Evolutionary conservation across 305 asterid species (phyloP), one percentile per base, ranked within the genome.

Genomic region (Salvia sclarea): DNA sequence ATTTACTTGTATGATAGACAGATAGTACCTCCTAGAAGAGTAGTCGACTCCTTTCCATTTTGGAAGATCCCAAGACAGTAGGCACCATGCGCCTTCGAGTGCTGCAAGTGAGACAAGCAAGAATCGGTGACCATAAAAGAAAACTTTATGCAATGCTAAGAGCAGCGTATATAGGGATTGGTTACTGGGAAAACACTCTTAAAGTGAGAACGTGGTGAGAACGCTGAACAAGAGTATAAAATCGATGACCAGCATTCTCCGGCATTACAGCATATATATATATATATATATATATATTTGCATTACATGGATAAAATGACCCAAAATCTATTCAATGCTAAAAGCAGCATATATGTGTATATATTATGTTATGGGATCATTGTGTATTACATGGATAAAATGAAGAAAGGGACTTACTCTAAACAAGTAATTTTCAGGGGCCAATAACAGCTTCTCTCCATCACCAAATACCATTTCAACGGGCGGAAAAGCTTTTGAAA

Each of bases 11-110:
- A n/a, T 43, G 60, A 63, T 50, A 35, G 49, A 69, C 67, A 20
- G 52, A 54, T 72, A 50, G 47, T 82, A 94, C 98, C 99, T 74
- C 99, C 99, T 69, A 94, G 77, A 72, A 94, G 97, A 69, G 97
- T 89, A 64, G 96, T 89, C 16, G 93, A 88, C 77, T 91, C 99
- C 81, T 87, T 86, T 70, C 96, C 99, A 81, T 89, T 91, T 87
- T 86, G 96, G 76, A 91, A 94, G 74, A 94, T 79, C 38, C 99
- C 99, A 69, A 94, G 85, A 88, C 99, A 94, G 86, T 94, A 94
- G 59, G 99, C 80, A 78, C 96, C 97, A 71, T 63, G 91, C 79
- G 85, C 86, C 85, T 89, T 91, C 60, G 97, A 86, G 78, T 94
- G 96, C 99, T 89, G 75, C 66, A 77, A 9, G 47, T 40, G n/a